Evolutionary conservation across 768 basidiomycete genomes (phyloP).

Genomic region (Termitomyces sp.): DNA sequence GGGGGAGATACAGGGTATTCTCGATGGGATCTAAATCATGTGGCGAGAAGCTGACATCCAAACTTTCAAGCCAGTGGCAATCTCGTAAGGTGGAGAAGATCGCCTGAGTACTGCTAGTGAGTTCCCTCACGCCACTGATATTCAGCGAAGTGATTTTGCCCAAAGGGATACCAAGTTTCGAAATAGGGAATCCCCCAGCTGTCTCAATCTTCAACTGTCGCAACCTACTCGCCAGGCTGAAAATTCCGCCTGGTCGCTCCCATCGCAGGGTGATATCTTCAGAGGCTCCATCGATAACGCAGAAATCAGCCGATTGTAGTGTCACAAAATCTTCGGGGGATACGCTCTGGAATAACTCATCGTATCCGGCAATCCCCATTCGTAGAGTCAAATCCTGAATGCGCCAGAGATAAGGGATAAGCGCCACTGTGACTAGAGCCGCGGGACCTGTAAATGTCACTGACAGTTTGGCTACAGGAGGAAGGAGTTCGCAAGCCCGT

Average conservation of each 20-base stretch:
- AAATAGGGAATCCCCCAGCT: neutral
- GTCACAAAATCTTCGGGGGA: neutral
- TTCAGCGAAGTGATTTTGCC: neutral
- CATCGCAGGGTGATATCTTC: neutral
- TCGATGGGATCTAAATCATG: neutral
- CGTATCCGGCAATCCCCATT: neutral
- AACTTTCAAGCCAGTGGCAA: neutral
- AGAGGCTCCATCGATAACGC: neutral
- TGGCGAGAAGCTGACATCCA: neutral
- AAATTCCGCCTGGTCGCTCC: neutral
- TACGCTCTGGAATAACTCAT: neutral
- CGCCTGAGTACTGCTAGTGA: neutral
- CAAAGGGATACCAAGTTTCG: neutral
- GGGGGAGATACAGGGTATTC: neutral
- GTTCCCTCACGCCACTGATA: neutral
- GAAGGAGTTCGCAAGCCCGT: slow-evolving; percentile 7
- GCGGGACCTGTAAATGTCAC: neutral
- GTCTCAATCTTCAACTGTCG: neutral
- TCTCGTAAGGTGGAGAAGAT: neutral
- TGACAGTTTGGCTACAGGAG: neutral
- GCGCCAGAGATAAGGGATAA: slow-evolving; percentile 8
- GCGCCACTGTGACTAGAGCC: neutral
- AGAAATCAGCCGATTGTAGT: neutral
- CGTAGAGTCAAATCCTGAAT: slow-evolving; percentile 1
- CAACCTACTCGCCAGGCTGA: neutral